phyloP scores from a whole-genome alignment of 805 yeast species.

The Maudiozyma serrabonitensis region DNA sequence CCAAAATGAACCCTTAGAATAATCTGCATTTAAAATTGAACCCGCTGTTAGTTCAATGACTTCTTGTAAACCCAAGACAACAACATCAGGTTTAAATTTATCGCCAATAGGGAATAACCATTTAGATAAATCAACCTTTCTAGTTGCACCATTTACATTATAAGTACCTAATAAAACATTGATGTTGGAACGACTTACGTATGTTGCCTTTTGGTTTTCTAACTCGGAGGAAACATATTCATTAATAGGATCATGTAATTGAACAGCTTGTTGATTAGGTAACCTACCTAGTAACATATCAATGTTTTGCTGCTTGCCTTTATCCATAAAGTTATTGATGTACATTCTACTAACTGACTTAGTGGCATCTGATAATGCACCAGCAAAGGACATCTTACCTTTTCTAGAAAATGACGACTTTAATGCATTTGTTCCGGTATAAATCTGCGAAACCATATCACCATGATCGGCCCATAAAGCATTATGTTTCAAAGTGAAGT shows the following conservation, averaged over 20 bases:
- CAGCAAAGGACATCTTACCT: constrained; percentile 94
- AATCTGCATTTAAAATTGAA: constrained; percentile 77
- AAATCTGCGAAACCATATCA: constrained; percentile 88
- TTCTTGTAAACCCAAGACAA: constrained; percentile 89
- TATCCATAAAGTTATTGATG: constrained; percentile 91
- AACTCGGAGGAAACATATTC: constrained; percentile 72
- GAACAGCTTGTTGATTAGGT: constrained; percentile 60
- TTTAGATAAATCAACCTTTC: constrained; percentile 45
- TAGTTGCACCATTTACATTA: constrained; percentile 69
- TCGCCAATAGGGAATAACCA: constrained; percentile 81
- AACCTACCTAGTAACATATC: constrained; percentile 78
- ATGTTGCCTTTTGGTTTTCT: constrained; percentile 33
- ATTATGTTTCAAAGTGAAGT: constrained; percentile 64
- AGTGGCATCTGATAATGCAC: constrained; percentile 94
- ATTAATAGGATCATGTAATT: constrained; percentile 76
- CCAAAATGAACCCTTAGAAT: constrained; percentile 73
- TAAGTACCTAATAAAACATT: constrained; percentile 73
- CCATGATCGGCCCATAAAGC: constrained; percentile 98
- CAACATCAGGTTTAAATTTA: constrained; percentile 57
- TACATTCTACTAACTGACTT: constrained; percentile 92
- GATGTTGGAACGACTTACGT: constrained; percentile 51
- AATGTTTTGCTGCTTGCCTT: constrained; percentile 79
- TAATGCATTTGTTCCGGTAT: constrained; percentile 95
- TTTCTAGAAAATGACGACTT: constrained; percentile 90
- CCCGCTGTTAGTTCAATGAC: constrained; percentile 89